Conservation (phyloP, 1,139 yeast species). For the Saccharomycopsis crataegensis region DNA sequence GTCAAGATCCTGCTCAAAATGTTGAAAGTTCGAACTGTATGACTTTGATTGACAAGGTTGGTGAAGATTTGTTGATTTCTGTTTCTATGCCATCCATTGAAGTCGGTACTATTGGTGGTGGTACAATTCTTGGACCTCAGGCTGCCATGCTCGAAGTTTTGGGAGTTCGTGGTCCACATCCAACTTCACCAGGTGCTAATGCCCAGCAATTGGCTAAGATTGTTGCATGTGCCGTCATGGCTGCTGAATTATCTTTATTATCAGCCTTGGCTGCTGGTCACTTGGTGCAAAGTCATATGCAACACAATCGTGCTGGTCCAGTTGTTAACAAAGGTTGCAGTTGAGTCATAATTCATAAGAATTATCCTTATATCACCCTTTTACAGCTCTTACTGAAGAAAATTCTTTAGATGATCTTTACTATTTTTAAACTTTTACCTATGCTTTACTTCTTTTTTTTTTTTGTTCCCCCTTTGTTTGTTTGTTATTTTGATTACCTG, state of each 20-base stretch:
- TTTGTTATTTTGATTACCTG: no score
- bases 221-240: slow-evolving; percentile 91
- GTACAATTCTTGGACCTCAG: slow-evolving; percentile 96
- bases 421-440: no score
- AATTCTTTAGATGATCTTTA: no score
- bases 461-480: no score
- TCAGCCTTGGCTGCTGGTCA: slow-evolving; percentile 98
- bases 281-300: slow-evolving; percentile 96
- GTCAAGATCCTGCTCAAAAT: slow-evolving; percentile 98
- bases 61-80: slow-evolving; percentile 80
- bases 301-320: slow-evolving; percentile 46
- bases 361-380: no score
- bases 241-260: slow-evolving; percentile 91
- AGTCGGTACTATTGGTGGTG: slow-evolving; percentile 99
- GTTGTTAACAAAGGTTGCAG: slow-evolving; percentile 1
- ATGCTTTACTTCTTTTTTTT: no score
- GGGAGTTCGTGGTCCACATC: slow-evolving; percentile 95
- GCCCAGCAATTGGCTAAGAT: slow-evolving; percentile 93
- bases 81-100: slow-evolving; percentile 99
- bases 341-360: not conserved
- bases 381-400: no score
- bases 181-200: slow-evolving; percentile 88
- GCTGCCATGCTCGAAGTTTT: slow-evolving; percentile 91
- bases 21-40: slow-evolving; percentile 97
- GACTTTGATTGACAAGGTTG: slow-evolving; percentile 77